A percentile compares a stretch with the other conserved stretches of the same genome.
Conservation (phyloP, 768 basidiomycete species). For the Russula emetica region DNA sequence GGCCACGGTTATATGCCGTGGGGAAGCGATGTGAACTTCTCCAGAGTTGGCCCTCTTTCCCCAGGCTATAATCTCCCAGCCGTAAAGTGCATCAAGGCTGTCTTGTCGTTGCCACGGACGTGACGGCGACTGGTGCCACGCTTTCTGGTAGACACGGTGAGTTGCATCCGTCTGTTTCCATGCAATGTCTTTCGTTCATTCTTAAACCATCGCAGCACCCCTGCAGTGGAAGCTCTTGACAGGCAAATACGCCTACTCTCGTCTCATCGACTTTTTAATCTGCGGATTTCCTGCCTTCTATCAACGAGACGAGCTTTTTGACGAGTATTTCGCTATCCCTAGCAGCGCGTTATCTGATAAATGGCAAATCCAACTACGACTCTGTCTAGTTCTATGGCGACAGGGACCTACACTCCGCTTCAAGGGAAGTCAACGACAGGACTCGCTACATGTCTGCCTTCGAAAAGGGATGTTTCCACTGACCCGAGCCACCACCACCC, state of each 20-base stretch:
- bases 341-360: background rate
- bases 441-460: background rate
- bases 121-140: background rate
- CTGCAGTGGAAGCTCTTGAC: background rate
- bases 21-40: constrained; percentile 9
- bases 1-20: constrained; percentile 20
- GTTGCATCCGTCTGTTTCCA: background rate
- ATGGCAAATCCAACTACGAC: background rate
- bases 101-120: background rate
- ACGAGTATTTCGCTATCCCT: background rate
- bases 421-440: background rate
- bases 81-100: background rate
- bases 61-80: constrained; percentile 7
- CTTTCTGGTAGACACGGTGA: constrained; percentile 2
- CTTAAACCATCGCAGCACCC: constrained; percentile 1
- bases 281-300: background rate
- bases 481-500: background rate
- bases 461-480: background rate
- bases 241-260: background rate
- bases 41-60: constrained; percentile 11
- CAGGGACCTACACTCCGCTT: background rate
- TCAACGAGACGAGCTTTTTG: background rate
- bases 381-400: background rate
- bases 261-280: background rate
- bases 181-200: background rate